phyloP scores from a whole-genome alignment of 2,329 filamentous ascomycete species.

The Fusarium xyrophilum region DNA sequence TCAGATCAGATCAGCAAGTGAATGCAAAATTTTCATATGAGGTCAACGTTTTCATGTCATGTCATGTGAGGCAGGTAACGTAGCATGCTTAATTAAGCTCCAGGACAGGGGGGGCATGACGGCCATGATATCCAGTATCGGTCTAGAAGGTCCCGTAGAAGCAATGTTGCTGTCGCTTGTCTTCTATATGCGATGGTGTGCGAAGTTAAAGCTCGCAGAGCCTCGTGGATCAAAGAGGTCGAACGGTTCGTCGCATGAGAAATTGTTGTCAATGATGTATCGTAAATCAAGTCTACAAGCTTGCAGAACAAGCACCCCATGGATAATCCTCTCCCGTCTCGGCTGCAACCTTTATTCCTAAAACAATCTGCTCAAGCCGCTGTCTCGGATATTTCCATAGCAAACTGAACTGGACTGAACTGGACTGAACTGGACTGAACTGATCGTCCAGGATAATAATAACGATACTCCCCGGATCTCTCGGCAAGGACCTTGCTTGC shows the following conservation, averaged over 20 bases:
- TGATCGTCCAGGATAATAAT: slow-evolving; percentile 11
- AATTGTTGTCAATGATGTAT: neutral
- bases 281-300: slow-evolving; percentile 4
- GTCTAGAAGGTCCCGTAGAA: neutral
- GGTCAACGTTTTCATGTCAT: neutral
- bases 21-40: neutral
- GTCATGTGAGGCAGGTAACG: slow-evolving; percentile 21
- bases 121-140: slow-evolving; percentile 1
- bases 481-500: slow-evolving; percentile 20
- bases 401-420: slow-evolving; percentile 11
- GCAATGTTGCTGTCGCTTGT: neutral
- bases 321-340: slow-evolving; percentile 29
- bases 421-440: slow-evolving; percentile 23
- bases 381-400: slow-evolving; percentile 11
- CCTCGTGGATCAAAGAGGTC: slow-evolving; percentile 19
- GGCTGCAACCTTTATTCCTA: slow-evolving; percentile 17
- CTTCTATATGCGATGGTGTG: slow-evolving; percentile 1
- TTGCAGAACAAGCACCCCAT: slow-evolving; percentile 11
- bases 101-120: neutral
- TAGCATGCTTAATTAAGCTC: neutral
- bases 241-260: slow-evolving; percentile 15
- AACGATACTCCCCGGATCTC: slow-evolving; percentile 23
- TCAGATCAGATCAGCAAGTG: slow-evolving; percentile 13
- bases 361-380: slow-evolving; percentile 3
- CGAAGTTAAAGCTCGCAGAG: slow-evolving; percentile 21